Base-by-base conservation (phyloP, 2,329 filamentous ascomycete genomes). In the Trichophyton benhamiae region DNA sequence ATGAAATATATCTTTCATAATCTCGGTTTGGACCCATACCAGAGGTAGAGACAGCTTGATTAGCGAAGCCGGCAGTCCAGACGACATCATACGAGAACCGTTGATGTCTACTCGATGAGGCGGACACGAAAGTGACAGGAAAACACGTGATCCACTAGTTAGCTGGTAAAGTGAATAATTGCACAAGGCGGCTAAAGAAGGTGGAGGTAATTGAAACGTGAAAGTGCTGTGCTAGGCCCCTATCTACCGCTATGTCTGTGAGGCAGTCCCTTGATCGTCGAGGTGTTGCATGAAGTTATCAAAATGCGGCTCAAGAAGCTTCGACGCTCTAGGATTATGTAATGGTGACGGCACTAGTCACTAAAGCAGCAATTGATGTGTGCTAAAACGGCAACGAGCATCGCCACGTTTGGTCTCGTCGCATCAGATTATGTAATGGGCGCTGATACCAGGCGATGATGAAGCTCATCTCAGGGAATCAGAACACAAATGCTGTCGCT, bases 11-110 rank as follows among this genome's bases (percentile, higher is more conserved):
- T 52, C 0, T 13, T 52, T 22, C 57, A 48, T n/a, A 11, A 55
- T 5, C 13, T 57, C 20, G 13, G 9, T 36, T 59, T 25, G 20
- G 6, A 22, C 15, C 66, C 71, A 68, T 73, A 83, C 81, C 67
- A 86, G 74, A 60, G 83, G 83, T 65, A 86, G 74, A 27, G 83
- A 85, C 65, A 86, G 75, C 75, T 85, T 85, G 72, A 86, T 82
- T 9, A 64, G 41, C 13, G 64, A 44, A 41, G 20, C 60, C 3
- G 22, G 27, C 17, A 46, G 60, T 61, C 61, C 61, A 22, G 22
- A 58, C 46, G 64, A 64, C 65, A 66, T 38, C 33, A 4, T 66
- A 17, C 38, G 55, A 42, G 61, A 42, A 38, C 3, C 41, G 58
- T 36, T 22, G 2, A 20, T 4, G 22, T 42, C 17, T 27, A 7